phyloP scores from a whole-genome alignment of 179 eudicot genomes.

The Silene coronaria region DNA sequence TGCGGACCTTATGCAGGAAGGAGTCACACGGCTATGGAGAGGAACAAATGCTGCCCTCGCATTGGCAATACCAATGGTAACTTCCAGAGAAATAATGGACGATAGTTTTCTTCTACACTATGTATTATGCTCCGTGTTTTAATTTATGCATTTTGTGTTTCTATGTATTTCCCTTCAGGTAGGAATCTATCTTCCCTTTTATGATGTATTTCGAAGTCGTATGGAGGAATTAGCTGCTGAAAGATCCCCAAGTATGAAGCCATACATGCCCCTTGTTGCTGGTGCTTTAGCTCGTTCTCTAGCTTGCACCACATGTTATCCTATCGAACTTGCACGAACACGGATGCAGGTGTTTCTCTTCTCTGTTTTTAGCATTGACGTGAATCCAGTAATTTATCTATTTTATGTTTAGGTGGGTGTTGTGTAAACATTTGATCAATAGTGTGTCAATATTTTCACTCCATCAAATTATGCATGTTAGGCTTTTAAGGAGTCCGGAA shows the following conservation, averaged over 20 bases:
- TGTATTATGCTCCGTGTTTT: background rate
- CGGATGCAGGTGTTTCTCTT: slow-evolving; percentile 18
- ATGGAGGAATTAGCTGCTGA: slow-evolving; percentile 10
- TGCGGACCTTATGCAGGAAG: slow-evolving; percentile 55
- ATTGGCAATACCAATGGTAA: slow-evolving; percentile 81
- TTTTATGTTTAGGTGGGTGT: background rate
- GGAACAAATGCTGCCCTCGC: slow-evolving; percentile 94
- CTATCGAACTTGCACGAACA: slow-evolving; percentile 13
- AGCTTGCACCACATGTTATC: slow-evolving; percentile 13
- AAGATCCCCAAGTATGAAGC: slow-evolving; percentile 7
- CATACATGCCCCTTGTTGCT: slow-evolving; percentile 11
- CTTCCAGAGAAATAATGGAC: background rate
- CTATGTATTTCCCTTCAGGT: slow-evolving; percentile 8
- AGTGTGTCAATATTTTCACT: background rate
- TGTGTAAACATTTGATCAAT: background rate
- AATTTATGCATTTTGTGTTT: background rate
- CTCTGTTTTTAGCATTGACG: background rate
- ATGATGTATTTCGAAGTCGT: slow-evolving; percentile 11
- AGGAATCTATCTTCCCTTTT: slow-evolving; percentile 11
- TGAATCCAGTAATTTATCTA: background rate
- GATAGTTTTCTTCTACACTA: background rate
- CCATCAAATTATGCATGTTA: slow-evolving; percentile 14
- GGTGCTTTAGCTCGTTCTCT: slow-evolving; percentile 17
- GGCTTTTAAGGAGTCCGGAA: slow-evolving; percentile 76
- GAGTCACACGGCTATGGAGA: slow-evolving; percentile 71